These are phyloP conservation scores for Arachis stenosperma DNA, from an alignment of 306 rosid species.

Conservation along the genomic window DNA sequence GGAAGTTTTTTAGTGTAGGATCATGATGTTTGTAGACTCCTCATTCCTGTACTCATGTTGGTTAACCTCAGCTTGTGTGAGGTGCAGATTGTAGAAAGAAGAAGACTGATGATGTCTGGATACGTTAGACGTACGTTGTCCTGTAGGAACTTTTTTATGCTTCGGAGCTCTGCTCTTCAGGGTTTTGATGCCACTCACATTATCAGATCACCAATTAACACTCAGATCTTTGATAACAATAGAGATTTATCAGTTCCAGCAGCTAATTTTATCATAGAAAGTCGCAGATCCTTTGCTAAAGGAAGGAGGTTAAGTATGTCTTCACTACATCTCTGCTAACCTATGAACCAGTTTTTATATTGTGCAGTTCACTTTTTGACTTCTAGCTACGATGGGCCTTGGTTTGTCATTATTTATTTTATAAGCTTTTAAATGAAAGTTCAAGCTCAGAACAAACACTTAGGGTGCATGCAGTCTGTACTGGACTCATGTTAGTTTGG, in stretches of 20 bases:
- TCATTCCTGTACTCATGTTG: background rate
- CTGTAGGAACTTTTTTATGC: constrained; percentile 50
- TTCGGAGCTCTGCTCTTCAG: constrained; percentile 46
- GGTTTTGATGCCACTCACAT: constrained; percentile 31
- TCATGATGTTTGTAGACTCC: background rate
- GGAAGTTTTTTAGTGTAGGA: background rate
- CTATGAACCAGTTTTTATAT: constrained; percentile 3
- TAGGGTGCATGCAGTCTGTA: constrained; percentile 5
- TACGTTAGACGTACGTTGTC: constrained; percentile 59
- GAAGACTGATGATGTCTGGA: constrained; percentile 63
- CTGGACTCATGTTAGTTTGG: background rate
- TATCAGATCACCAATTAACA: constrained; percentile 27
- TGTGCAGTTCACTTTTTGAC: background rate
- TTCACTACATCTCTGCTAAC: constrained; percentile 3
- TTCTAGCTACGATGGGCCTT: background rate
- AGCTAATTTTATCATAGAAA: constrained; percentile 50
- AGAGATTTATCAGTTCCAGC: constrained; percentile 44
- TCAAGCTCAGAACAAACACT: background rate
- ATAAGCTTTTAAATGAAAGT: background rate
- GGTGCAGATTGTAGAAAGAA: background rate
- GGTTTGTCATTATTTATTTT: background rate
- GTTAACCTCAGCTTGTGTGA: background rate
- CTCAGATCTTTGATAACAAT: constrained; percentile 24
- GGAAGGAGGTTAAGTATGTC: constrained; percentile 81
- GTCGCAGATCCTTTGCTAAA: constrained; percentile 85